phyloP scores from a whole-genome alignment of 257 asterid genomes.

The Gardenia jasminoides region DNA sequence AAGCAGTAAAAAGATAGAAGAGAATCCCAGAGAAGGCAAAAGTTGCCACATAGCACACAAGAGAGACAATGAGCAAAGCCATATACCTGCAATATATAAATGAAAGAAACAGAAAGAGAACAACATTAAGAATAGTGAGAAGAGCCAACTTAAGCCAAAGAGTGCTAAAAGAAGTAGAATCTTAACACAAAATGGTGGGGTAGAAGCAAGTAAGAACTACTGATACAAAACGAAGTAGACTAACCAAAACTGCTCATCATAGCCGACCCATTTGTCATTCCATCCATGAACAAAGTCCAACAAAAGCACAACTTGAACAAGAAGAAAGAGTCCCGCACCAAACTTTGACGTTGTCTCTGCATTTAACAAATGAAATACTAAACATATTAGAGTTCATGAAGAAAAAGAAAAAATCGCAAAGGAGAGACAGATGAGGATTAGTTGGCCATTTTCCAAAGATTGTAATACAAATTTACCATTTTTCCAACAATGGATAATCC shows the following conservation, averaged over 20 bases:
- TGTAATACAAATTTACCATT: neutral
- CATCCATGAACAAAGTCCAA: conserved; percentile 90
- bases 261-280: conserved; percentile 98
- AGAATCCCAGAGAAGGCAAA: conserved; percentile 76
- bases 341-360: conserved; percentile 88
- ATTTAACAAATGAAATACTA: conserved; percentile 26
- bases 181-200: conserved; percentile 6
- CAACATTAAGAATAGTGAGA: conserved; percentile 2
- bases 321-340: conserved; percentile 91
- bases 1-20: conserved; percentile 78
- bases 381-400: conserved; percentile 5
- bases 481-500: neutral
- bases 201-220: conserved; percentile 2
- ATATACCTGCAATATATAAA: conserved; percentile 53
- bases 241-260: conserved; percentile 88
- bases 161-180: neutral
- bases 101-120: neutral
- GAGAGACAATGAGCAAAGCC: conserved; percentile 82
- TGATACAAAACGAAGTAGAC: conserved; percentile 11
- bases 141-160: neutral
- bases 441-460: neutral
- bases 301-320: conserved; percentile 90
- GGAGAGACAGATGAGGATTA: neutral
- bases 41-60: conserved; percentile 79
- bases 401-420: neutral